phyloP scores from a whole-genome alignment of 768 basidiomycete species.

The Leucogyrophana mollusca region DNA sequence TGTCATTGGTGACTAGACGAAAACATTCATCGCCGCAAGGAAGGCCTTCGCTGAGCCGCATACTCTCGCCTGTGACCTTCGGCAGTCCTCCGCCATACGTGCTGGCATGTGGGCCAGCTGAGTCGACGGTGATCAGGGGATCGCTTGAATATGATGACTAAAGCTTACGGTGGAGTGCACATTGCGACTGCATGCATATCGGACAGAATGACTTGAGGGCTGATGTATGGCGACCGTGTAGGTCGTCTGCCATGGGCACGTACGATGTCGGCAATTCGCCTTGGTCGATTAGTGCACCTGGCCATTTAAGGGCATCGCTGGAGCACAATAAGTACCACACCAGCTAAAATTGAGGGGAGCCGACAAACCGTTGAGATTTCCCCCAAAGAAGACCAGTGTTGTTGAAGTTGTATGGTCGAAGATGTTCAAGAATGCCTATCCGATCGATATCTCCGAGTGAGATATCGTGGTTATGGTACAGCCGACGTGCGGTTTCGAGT shows the following conservation, averaged over 20 bases:
- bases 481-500: constrained; percentile 41
- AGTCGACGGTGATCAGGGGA: background rate
- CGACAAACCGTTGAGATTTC: constrained; percentile 38
- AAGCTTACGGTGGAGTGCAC: constrained; percentile 37
- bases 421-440: constrained; percentile 24
- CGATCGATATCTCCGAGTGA: constrained; percentile 35
- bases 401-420: background rate
- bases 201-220: constrained; percentile 42
- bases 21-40: constrained; percentile 34
- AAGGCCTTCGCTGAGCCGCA: constrained; percentile 24
- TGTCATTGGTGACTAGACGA: constrained; percentile 20
- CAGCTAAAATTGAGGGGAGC: background rate
- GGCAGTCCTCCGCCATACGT: constrained; percentile 23
- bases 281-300: constrained; percentile 16
- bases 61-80: constrained; percentile 14
- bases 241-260: constrained; percentile 21
- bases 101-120: constrained; percentile 1
- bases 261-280: constrained; percentile 1
- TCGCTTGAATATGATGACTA: background rate
- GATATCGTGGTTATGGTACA: constrained; percentile 31
- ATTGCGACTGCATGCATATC: constrained; percentile 41
- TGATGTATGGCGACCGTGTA: constrained; percentile 31
- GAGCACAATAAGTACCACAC: background rate
- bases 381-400: constrained; percentile 43
- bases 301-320: constrained; percentile 42